Evolutionary conservation across 495 filamentous ascomycete species (phyloP).

Genomic region (Podospora appendiculata): DNA sequence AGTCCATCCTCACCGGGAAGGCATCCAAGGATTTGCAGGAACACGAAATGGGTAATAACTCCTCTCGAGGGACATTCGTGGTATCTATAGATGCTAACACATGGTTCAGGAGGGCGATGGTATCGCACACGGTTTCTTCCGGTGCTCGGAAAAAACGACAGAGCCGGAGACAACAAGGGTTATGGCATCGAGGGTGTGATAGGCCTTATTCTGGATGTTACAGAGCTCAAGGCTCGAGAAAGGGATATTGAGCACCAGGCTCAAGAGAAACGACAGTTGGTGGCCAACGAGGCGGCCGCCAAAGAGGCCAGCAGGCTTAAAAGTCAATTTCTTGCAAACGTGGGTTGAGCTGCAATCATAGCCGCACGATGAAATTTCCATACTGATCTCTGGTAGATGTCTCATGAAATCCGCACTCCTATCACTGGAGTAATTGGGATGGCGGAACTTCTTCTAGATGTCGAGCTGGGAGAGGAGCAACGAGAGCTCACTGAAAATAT

Average conservation of each 20-base stretch:
- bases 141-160: slow-evolving; percentile 39
- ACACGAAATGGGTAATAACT: slow-evolving; percentile 33
- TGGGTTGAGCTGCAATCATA: slow-evolving; percentile 10
- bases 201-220: slow-evolving; percentile 61
- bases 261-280: slow-evolving; percentile 52
- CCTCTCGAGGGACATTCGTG: not conserved
- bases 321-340: slow-evolving; percentile 59
- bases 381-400: slow-evolving; percentile 48
- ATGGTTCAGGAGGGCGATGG: slow-evolving; percentile 40
- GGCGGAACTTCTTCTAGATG: slow-evolving; percentile 61
- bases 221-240: slow-evolving; percentile 53
- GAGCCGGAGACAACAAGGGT: slow-evolving; percentile 35
- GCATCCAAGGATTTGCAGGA: slow-evolving; percentile 42
- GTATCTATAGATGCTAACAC: slow-evolving; percentile 7
- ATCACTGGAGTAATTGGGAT: slow-evolving; percentile 66
- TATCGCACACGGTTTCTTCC: slow-evolving; percentile 60
- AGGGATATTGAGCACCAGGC: slow-evolving; percentile 47
- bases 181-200: slow-evolving; percentile 55
- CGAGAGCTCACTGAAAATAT: slow-evolving; percentile 70
- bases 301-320: slow-evolving; percentile 65
- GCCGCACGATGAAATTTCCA: not conserved
- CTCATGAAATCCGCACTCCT: slow-evolving; percentile 77
- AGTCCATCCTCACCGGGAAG: slow-evolving; percentile 48
- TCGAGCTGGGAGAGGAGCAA: slow-evolving; percentile 58
- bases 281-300: slow-evolving; percentile 58